Conservation (phyloP, 1,284 basidiomycete species). For the Rhizopogon parksii region DNA sequence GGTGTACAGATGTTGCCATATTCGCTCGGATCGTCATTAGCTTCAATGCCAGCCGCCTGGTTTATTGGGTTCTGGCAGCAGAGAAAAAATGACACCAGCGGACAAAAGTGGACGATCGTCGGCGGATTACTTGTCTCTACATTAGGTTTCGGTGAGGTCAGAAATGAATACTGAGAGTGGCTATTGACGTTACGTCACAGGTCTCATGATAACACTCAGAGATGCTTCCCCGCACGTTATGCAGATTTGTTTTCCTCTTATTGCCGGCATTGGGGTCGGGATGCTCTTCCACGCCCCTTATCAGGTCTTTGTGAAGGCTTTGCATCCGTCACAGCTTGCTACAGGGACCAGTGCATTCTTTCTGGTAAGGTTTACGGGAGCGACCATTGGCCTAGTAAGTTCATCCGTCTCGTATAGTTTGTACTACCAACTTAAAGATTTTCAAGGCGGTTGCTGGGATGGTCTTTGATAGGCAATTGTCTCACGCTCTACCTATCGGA, state of each 20-base stretch:
- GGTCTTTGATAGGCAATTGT: slow-evolving; percentile 54
- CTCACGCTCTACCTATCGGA: slow-evolving; percentile 41
- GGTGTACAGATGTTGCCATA: slow-evolving; percentile 71
- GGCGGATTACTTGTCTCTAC: slow-evolving; percentile 56
- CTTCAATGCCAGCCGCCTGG: slow-evolving; percentile 76
- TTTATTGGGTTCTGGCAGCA: slow-evolving; percentile 60
- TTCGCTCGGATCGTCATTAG: slow-evolving; percentile 71
- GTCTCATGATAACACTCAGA: slow-evolving; percentile 56
- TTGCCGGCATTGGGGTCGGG: slow-evolving; percentile 71
- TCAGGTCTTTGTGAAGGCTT: slow-evolving; percentile 61
- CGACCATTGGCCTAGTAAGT: slow-evolving; percentile 69
- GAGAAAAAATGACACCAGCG: slow-evolving; percentile 47
- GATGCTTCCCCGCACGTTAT: slow-evolving; percentile 38
- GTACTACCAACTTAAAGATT: slow-evolving; percentile 5
- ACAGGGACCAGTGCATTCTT: slow-evolving; percentile 78
- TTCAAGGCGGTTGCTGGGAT: slow-evolving; percentile 67
- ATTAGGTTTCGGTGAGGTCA: slow-evolving; percentile 60
- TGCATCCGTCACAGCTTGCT: slow-evolving; percentile 61
- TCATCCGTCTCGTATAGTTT: slow-evolving; percentile 13
- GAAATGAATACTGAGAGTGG: slow-evolving; percentile 1
- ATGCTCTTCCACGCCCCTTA: slow-evolving; percentile 79
- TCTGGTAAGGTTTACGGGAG: slow-evolving; percentile 75
- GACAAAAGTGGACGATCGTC: slow-evolving; percentile 58
- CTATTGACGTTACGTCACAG: slow-evolving; percentile 31
- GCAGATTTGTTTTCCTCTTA: slow-evolving; percentile 52